Conservation (phyloP, 495 filamentous ascomycete genomes). For the Hyaloscypha variabilis region DNA sequence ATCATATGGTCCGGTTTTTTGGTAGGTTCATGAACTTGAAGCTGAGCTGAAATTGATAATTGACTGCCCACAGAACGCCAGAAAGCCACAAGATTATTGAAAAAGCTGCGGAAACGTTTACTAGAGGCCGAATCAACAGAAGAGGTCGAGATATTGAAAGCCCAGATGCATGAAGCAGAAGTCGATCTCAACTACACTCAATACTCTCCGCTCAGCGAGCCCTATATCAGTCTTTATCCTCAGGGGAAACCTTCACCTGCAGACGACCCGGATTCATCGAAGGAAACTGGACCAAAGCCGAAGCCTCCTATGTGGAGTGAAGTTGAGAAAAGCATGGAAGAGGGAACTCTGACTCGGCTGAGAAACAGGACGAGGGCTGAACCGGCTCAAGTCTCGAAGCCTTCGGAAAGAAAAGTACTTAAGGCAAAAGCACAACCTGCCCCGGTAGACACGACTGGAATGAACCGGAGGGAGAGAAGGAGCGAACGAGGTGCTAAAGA, state of each 20-base stretch:
- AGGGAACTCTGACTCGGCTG: conserved; percentile 59
- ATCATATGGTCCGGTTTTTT: conserved; percentile 94
- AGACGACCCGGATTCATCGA: conserved; percentile 31
- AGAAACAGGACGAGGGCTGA: conserved; percentile 48
- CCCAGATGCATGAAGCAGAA: conserved; percentile 67
- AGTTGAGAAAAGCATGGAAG: conserved; percentile 69
- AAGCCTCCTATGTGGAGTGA: conserved; percentile 66
- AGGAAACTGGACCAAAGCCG: conserved; percentile 14
- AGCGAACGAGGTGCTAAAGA: conserved; percentile 10
- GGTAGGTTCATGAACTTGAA: conserved; percentile 46
- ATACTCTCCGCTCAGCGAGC: conserved; percentile 77
- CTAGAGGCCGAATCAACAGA: conserved; percentile 46
- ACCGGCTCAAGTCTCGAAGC: neutral
- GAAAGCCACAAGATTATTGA: conserved; percentile 74
- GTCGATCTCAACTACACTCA: conserved; percentile 87
- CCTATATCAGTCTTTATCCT: conserved; percentile 78
- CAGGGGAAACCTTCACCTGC: conserved; percentile 44
- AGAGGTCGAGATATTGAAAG: conserved; percentile 50
- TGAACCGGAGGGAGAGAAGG: conserved; percentile 30
- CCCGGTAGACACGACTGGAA: conserved; percentile 23
- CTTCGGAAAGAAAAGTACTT: conserved; percentile 11
- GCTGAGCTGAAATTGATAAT: neutral
- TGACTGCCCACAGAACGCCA: conserved; percentile 65
- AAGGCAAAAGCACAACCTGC: conserved; percentile 1
- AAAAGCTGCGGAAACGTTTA: conserved; percentile 61